These are phyloP conservation scores for Blastocrithidia nonstop DNA, from an alignment of 208 protist genomes.

Conservation along the genomic window DNA sequence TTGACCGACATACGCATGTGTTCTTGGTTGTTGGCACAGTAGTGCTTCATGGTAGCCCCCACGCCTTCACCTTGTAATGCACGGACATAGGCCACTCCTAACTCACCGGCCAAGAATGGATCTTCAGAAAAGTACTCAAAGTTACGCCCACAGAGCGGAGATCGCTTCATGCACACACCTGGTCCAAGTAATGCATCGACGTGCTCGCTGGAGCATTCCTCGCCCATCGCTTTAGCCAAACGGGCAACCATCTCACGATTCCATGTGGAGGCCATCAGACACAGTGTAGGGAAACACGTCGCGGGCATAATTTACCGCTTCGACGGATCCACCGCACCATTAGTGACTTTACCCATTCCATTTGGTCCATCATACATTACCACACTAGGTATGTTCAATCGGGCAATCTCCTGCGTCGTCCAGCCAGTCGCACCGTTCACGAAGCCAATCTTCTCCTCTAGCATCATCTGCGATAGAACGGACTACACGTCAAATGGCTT, in stretches of 20 bases:
- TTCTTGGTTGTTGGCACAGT: conserved; percentile 28
- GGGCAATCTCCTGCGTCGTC: conserved; percentile 1
- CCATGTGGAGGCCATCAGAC: conserved; percentile 10
- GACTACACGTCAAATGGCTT: conserved; percentile 3
- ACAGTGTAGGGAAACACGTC: conserved; percentile 8
- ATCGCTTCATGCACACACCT: conserved; percentile 11
- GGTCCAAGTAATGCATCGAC: conserved; percentile 6
- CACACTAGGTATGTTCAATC: conserved; percentile 1
- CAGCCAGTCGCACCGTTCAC: conserved; percentile 6
- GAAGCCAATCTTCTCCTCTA: conserved; percentile 9
- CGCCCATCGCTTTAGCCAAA: conserved; percentile 2
- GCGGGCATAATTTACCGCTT: not conserved
- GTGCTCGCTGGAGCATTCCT: conserved; percentile 6
- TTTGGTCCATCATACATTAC: conserved; percentile 6
- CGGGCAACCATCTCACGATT: conserved; percentile 4
- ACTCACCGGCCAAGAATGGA: conserved; percentile 7
- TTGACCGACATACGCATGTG: conserved; percentile 3
- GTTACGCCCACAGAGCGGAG: conserved; percentile 20
- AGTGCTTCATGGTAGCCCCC: conserved; percentile 21
- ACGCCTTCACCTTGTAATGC: conserved; percentile 17
- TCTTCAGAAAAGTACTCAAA: conserved; percentile 37
- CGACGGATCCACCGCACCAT: not conserved
- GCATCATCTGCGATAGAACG: conserved; percentile 8
- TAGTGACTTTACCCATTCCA: conserved; percentile 3
- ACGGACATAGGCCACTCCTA: conserved; percentile 7